A percentile compares a stretch with the other conserved stretches of the same genome.
phyloP scores from a whole-genome alignment of 768 basidiomycete species.

The Neoboletus brunneissimus region DNA sequence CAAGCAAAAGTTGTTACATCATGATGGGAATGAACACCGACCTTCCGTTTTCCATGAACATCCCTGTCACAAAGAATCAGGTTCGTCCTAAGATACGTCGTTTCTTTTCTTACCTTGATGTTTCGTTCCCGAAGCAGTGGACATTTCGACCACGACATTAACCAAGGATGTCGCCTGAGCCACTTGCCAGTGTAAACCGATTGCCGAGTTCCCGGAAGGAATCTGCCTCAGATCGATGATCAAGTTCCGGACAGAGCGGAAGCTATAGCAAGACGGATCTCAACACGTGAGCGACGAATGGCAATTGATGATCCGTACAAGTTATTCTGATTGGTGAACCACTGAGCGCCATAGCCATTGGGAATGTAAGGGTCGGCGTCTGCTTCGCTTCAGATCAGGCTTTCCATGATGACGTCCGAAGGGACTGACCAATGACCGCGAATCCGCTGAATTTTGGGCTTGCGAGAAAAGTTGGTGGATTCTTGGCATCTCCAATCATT shows the following conservation, averaged over 20 bases:
- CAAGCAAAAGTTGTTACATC: not conserved
- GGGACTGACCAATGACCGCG: slow-evolving; percentile 63
- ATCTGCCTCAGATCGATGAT: slow-evolving; percentile 64
- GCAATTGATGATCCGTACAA: slow-evolving; percentile 11
- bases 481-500: slow-evolving; percentile 70
- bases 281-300: not conserved
- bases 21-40: slow-evolving; percentile 10
- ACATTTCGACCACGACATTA: slow-evolving; percentile 73
- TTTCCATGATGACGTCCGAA: not conserved
- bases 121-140: slow-evolving; percentile 53
- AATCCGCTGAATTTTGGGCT: slow-evolving; percentile 57
- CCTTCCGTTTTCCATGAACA: slow-evolving; percentile 80
- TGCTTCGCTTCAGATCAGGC: slow-evolving; percentile 22
- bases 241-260: slow-evolving; percentile 71
- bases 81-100: not conserved
- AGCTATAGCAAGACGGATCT: slow-evolving; percentile 36
- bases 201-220: slow-evolving; percentile 50
- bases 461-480: slow-evolving; percentile 66
- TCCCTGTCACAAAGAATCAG: slow-evolving; percentile 25
- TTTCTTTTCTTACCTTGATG: slow-evolving; percentile 57
- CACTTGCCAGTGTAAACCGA: slow-evolving; percentile 83
- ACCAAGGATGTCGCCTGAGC: slow-evolving; percentile 72
- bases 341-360: slow-evolving; percentile 36
- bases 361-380: slow-evolving; percentile 74
- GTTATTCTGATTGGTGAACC: slow-evolving; percentile 25